phyloP scores from a whole-genome alignment of 345 rosid species.

The Salix suchowensis region DNA sequence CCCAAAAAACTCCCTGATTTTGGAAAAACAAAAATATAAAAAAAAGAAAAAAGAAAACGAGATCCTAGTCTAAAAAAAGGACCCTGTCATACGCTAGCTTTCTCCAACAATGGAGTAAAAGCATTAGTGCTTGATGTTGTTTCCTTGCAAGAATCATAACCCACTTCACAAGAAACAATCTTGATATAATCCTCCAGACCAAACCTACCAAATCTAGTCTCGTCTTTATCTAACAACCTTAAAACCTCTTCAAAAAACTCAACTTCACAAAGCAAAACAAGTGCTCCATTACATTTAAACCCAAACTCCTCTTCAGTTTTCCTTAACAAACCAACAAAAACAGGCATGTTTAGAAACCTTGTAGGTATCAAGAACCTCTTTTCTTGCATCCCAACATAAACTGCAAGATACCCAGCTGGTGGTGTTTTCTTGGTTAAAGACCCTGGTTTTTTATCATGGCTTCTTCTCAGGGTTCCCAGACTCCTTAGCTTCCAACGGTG shows the following conservation, averaged over 20 bases:
- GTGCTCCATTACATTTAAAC: not conserved
- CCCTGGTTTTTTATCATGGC: not conserved
- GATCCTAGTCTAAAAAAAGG: not conserved
- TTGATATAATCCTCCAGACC: not conserved
- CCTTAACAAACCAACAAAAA: not conserved
- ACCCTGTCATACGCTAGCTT: not conserved
- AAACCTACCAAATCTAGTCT: not conserved
- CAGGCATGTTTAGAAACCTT: not conserved
- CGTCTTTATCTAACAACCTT: not conserved
- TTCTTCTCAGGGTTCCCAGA: not conserved
- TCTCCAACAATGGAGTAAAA: not conserved
- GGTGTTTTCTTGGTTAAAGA: not conserved
- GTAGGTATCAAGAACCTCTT: not conserved
- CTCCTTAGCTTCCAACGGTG: not conserved
- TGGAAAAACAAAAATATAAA: not conserved
- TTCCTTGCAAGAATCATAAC: not conserved
- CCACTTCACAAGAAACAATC: not conserved
- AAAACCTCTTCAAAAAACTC: constrained; percentile 1
- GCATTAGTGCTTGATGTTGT: not conserved
- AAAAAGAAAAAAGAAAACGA: not conserved
- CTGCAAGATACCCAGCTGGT: not conserved
- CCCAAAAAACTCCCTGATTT: not conserved
- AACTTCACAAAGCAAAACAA: not conserved
- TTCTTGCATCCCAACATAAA: not conserved
- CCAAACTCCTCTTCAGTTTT: not conserved